Conservation (phyloP, 352 stramenopile genomes). For the Globisporangium iwayamae region DNA sequence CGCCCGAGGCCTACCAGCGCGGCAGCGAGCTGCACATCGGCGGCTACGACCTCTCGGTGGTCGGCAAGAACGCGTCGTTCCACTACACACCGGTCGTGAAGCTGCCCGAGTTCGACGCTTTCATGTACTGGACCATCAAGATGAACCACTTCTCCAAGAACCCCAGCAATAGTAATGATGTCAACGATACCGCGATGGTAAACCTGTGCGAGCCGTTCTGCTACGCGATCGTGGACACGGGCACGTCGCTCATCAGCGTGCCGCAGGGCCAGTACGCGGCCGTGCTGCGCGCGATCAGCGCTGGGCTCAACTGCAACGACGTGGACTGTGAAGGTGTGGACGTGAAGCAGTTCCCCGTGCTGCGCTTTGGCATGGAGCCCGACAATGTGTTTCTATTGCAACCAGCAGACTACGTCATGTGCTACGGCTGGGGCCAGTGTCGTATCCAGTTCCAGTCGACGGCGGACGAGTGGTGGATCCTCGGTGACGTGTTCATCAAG, state of each 20-base stretch:
- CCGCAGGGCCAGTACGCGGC: slow-evolving; percentile 65
- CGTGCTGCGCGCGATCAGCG: slow-evolving; percentile 58
- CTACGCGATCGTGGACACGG: slow-evolving; percentile 87
- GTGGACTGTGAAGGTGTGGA: slow-evolving; percentile 54
- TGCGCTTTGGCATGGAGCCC: slow-evolving; percentile 78
- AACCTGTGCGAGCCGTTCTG: slow-evolving; percentile 81
- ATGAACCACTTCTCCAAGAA: slow-evolving; percentile 53
- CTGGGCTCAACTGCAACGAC: slow-evolving; percentile 60
- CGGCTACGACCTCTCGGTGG: slow-evolving; percentile 79
- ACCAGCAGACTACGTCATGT: slow-evolving; percentile 76
- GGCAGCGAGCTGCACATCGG: slow-evolving; percentile 82
- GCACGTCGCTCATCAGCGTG: slow-evolving; percentile 83
- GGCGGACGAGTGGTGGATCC: slow-evolving; percentile 83
- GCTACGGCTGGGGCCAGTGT: slow-evolving; percentile 69
- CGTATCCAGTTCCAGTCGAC: slow-evolving; percentile 77
- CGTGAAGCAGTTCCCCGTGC: slow-evolving; percentile 55
- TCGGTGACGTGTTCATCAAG: slow-evolving; percentile 89
- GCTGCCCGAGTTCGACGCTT: slow-evolving; percentile 70
- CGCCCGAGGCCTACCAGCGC: slow-evolving; percentile 58
- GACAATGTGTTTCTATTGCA: slow-evolving; percentile 85
- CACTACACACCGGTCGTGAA: slow-evolving; percentile 87
- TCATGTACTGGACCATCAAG: slow-evolving; percentile 86
- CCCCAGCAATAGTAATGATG: not conserved
- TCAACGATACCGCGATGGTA: not conserved
- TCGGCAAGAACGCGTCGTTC: slow-evolving; percentile 79